Conservation (phyloP, 441 rosid species). For the Flueggea neowawraea region DNA sequence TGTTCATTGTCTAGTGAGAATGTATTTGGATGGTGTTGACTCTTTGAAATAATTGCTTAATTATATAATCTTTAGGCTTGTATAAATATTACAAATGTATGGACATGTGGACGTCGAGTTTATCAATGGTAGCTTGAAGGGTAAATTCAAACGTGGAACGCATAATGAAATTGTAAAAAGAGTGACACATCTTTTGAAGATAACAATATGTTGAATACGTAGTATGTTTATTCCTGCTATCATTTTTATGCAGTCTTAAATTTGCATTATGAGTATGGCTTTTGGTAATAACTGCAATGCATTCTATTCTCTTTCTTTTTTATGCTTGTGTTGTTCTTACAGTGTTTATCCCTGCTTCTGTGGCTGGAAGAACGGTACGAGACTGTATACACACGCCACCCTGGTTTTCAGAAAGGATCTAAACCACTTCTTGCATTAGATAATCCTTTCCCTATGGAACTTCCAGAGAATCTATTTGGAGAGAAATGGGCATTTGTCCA, state of each 20-base stretch:
- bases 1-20: too few species aligned
- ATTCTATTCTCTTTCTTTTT: slow-evolving; percentile 3
- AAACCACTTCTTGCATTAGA: slow-evolving; percentile 80
- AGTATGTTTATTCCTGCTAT: too few species aligned
- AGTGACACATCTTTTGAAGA: too few species aligned
- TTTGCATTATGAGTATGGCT: background rate
- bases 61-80: too few species aligned
- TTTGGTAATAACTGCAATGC: background rate
- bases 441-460: slow-evolving; percentile 93
- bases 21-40: too few species aligned
- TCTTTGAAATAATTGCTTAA: too few species aligned
- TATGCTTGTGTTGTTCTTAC: slow-evolving; percentile 17
- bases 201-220: too few species aligned
- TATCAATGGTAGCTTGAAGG: too few species aligned
- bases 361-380: slow-evolving; percentile 97
- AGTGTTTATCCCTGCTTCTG: slow-evolving; percentile 80
- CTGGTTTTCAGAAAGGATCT: slow-evolving; percentile 92
- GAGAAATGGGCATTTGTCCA: slow-evolving; percentile 99
- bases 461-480: slow-evolving; percentile 84
- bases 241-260: background rate
- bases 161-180: too few species aligned
- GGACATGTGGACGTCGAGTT: too few species aligned
- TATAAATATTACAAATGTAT: too few species aligned
- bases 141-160: too few species aligned
- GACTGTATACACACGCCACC: slow-evolving; percentile 75